These are phyloP conservation scores for Malania oleifera DNA, from an alignment of 164 flowering plant genomes.

Conservation along the genomic window DNA sequence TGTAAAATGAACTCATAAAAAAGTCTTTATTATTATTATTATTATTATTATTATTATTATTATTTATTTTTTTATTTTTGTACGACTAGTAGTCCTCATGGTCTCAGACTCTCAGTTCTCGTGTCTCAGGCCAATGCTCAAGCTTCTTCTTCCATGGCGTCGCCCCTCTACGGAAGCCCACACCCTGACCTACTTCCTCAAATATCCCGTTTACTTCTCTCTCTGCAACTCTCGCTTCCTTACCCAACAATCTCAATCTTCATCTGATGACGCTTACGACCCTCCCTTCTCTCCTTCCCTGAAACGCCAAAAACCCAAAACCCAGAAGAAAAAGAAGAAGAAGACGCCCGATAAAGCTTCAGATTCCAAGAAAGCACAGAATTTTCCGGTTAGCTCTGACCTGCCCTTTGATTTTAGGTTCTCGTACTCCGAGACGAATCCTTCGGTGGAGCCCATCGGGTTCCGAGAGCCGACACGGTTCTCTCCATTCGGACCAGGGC, in stretches of 20 bases:
- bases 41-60: no score
- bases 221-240: constrained; percentile 11
- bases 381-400: constrained; percentile 35
- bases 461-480: constrained; percentile 76
- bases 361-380: constrained; percentile 9
- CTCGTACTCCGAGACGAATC: constrained; percentile 75
- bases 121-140: constrained; percentile 28
- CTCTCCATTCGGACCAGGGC: constrained; percentile 90
- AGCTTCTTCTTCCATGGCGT: constrained; percentile 36
- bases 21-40: no score
- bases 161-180: constrained; percentile 16
- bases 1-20: no score
- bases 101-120: no score
- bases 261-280: constrained; percentile 36
- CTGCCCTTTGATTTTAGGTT: constrained; percentile 83
- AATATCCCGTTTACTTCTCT: not conserved
- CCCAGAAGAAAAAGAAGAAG: constrained; percentile 8
- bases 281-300: constrained; percentile 56
- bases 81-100: no score
- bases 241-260: constrained; percentile 19
- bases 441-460: constrained; percentile 56
- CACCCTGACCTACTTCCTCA: not conserved
- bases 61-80: no score
- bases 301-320: constrained; percentile 23
- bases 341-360: not conserved